Conservation (phyloP, 352 stramenopile species). For the Phytophthora hibernalis region DNA sequence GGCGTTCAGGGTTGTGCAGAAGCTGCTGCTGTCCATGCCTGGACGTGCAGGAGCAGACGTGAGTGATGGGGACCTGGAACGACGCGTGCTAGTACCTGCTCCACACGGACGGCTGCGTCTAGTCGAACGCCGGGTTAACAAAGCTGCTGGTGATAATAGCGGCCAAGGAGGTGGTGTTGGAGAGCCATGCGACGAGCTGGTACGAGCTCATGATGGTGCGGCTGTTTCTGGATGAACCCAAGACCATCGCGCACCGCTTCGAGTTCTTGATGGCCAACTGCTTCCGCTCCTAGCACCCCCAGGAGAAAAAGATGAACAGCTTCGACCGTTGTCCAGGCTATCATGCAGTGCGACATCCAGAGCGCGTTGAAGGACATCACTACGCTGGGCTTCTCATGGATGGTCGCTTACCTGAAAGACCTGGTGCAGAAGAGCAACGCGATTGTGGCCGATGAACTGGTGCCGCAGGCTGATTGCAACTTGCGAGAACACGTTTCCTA, state of each 20-base stretch:
- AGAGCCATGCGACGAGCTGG: slow-evolving; percentile 55
- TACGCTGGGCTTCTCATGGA: slow-evolving; percentile 76
- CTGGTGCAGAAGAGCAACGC: slow-evolving; percentile 64
- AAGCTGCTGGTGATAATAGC: slow-evolving; percentile 65
- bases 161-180: slow-evolving; percentile 55
- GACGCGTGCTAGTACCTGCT: slow-evolving; percentile 59
- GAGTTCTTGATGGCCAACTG: slow-evolving; percentile 85
- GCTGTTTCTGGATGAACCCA: slow-evolving; percentile 78
- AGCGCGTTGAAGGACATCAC: slow-evolving; percentile 72
- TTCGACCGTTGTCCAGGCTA: slow-evolving; percentile 83
- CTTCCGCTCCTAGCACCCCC: slow-evolving; percentile 59
- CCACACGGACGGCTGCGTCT: slow-evolving; percentile 60
- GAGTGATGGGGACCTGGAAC: no score
- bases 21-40: slow-evolving; percentile 71
- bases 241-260: slow-evolving; percentile 76
- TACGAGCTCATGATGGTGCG: slow-evolving; percentile 84
- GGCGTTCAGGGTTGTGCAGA: slow-evolving; percentile 66
- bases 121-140: slow-evolving; percentile 50
- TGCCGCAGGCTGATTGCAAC: no score
- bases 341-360: slow-evolving; percentile 80
- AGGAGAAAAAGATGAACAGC: no score
- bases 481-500: no score
- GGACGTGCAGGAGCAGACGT: no score
- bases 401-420: slow-evolving; percentile 71
- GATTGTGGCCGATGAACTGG: slow-evolving; percentile 49